A percentile compares a stretch with the other conserved stretches of the same genome.
Conservation (phyloP, 1,284 basidiomycete genomes). For the Anthracocystis setariae region DNA sequence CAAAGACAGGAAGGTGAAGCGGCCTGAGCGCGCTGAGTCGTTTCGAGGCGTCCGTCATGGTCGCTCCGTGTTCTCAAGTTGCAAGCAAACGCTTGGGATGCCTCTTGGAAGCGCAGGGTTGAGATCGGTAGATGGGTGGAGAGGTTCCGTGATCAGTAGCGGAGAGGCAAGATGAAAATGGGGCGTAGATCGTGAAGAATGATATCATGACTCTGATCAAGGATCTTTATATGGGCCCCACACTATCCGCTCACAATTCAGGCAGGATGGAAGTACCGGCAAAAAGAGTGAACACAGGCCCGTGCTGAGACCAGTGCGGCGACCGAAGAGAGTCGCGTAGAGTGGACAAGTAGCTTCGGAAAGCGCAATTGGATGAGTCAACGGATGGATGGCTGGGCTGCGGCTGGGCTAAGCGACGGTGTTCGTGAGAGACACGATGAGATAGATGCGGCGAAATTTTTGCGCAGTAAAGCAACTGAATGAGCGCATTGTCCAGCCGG, state of each 20-base stretch:
- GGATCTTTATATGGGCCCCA: slow-evolving; percentile 2
- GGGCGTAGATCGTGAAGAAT: background rate
- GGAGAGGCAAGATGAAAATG: background rate
- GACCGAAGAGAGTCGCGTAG: background rate
- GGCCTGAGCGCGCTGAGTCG: slow-evolving; percentile 25
- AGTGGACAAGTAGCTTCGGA: background rate
- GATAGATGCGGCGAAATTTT: slow-evolving; percentile 16
- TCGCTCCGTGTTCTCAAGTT: background rate
- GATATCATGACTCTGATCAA: too few relatives aligned
- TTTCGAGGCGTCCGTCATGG: slow-evolving; percentile 29
- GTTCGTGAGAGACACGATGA: slow-evolving; percentile 7
- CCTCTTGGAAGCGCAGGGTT: too few relatives aligned
- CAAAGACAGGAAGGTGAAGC: slow-evolving; percentile 32
- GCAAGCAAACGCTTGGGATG: too few relatives aligned
- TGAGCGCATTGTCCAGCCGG: slow-evolving; percentile 10
- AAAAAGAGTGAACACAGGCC: background rate
- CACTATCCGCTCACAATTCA: background rate
- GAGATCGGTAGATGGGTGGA: background rate
- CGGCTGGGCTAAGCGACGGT: background rate
- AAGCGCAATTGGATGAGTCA: background rate
- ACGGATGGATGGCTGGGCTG: slow-evolving; percentile 7
- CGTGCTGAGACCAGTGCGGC: background rate
- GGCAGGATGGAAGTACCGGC: background rate
- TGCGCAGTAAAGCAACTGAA: slow-evolving; percentile 16
- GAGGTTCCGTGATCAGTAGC: background rate